Conservation (phyloP, 2,329 filamentous ascomycete genomes). For the Colletotrichum graminicola region DNA sequence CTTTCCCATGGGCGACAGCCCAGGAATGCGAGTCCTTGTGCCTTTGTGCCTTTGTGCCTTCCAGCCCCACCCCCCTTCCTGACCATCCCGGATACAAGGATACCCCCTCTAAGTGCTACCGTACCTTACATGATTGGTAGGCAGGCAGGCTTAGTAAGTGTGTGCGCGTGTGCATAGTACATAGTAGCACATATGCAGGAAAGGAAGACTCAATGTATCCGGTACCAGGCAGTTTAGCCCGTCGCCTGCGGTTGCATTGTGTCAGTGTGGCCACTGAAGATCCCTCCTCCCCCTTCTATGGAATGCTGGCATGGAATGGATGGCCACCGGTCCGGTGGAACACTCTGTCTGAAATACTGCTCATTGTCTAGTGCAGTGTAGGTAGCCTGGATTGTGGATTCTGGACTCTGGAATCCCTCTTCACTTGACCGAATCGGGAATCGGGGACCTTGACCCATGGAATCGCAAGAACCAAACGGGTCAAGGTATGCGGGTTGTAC, state of each 20-base stretch:
- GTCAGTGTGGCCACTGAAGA: slow-evolving; percentile 2
- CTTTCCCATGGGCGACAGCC: slow-evolving; percentile 28
- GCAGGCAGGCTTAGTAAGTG: no score
- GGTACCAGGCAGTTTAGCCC: neutral
- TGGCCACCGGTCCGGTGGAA: neutral
- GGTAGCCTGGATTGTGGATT: neutral
- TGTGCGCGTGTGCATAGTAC: no score
- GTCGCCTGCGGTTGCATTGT: neutral
- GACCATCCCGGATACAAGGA: slow-evolving; percentile 18
- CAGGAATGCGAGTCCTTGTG: neutral
- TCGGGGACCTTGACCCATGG: no score
- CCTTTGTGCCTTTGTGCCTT: neutral
- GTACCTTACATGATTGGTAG: neutral
- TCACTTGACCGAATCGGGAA: neutral
- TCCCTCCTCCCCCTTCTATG: neutral
- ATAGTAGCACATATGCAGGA: slow-evolving; percentile 1
- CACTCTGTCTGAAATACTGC: neutral
- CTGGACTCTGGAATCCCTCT: neutral
- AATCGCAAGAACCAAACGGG: neutral
- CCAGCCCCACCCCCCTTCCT: no score
- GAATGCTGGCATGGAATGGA: neutral
- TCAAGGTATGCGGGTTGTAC: neutral
- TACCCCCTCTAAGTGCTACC: neutral
- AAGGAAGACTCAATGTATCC: neutral
- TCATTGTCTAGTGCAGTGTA: neutral